A percentile compares a stretch with the other conserved stretches of the same genome.
Evolutionary conservation across 352 stramenopile species (phyloP).

Genomic region (Saprolegnia parasitica): DNA sequence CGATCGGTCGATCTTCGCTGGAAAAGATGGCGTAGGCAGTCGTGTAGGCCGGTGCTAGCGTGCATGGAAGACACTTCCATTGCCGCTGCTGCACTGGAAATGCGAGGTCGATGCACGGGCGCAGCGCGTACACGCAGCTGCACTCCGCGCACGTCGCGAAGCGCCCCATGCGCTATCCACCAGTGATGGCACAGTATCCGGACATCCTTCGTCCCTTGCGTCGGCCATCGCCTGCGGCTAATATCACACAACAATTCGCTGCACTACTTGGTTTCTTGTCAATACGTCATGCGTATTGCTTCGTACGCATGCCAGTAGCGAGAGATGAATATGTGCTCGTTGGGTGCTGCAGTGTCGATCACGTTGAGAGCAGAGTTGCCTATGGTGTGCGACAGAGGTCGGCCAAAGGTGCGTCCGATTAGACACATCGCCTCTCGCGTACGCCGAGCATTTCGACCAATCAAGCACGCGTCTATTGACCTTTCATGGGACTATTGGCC

Average conservation of each 20-base stretch:
- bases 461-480: neutral
- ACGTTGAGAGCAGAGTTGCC: neutral
- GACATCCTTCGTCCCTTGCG: neutral
- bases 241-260: neutral
- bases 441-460: neutral
- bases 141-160: neutral
- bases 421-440: neutral
- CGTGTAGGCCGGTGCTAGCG: neutral
- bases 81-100: neutral
- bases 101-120: neutral
- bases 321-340: too few relatives aligned
- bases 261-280: too few relatives aligned
- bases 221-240: neutral
- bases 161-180: slow-evolving; percentile 7
- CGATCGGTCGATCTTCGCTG: neutral
- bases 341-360: neutral
- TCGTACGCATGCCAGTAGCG: too few relatives aligned
- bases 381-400: neutral
- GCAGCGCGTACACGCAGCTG: neutral
- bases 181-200: slow-evolving; percentile 12
- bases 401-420: neutral
- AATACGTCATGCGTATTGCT: too few relatives aligned
- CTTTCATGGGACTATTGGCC: neutral
- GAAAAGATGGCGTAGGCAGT: neutral
- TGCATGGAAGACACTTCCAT: slow-evolving; percentile 9